These are phyloP conservation scores for Cymodocea nodosa DNA, from an alignment of 116 monocot species.

Conservation along the genomic window DNA sequence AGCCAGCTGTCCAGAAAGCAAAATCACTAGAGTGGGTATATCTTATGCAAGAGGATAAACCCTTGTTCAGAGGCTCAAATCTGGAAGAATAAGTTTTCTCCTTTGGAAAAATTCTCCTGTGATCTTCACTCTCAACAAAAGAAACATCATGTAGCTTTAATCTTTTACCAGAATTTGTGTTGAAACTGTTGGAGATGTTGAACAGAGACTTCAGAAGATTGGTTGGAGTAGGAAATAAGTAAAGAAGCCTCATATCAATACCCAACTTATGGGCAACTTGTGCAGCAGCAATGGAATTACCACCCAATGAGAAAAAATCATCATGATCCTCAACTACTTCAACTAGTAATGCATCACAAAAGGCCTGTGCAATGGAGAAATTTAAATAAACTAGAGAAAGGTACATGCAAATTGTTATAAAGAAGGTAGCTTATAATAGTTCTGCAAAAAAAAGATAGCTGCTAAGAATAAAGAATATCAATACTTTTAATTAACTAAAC, in stretches of 20 bases:
- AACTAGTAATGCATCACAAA: constrained; percentile 41
- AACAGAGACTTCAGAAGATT: constrained; percentile 42
- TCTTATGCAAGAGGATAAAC: background rate
- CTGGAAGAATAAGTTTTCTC: constrained; percentile 1
- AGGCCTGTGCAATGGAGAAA: constrained; percentile 30
- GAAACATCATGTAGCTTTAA: constrained; percentile 10
- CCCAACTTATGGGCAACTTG: constrained; percentile 69
- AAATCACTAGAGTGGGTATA: constrained; percentile 6
- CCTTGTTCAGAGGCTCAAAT: background rate
- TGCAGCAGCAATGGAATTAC: constrained; percentile 85
- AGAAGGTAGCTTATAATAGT: too few species aligned
- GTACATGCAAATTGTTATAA: too few species aligned
- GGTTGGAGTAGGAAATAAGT: constrained; percentile 44
- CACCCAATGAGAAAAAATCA: constrained; percentile 82
- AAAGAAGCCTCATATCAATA: constrained; percentile 81
- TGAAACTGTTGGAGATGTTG: constrained; percentile 1
- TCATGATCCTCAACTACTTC: constrained; percentile 48
- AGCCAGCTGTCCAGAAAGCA: constrained; percentile 22
- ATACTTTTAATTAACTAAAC: too few species aligned
- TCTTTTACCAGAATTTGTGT: constrained; percentile 19
- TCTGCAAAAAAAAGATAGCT: too few species aligned
- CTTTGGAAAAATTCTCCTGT: background rate
- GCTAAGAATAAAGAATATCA: too few species aligned
- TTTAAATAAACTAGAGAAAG: background rate
- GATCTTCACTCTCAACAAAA: background rate